Evolutionary conservation across 2,329 filamentous ascomycete species (phyloP).

Genomic region (Geosmithia putterillii): DNA sequence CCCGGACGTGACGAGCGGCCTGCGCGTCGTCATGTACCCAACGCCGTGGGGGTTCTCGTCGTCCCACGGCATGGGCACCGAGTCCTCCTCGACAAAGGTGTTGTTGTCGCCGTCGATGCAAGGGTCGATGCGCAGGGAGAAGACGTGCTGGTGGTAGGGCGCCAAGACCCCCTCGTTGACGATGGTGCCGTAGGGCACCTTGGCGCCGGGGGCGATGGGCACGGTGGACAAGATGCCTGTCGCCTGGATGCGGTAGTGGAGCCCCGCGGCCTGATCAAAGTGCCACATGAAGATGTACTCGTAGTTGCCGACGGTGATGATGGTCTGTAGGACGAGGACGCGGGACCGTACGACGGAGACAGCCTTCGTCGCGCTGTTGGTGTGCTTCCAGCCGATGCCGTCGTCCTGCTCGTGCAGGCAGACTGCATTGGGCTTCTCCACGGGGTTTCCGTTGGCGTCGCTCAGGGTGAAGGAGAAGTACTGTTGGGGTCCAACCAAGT

Average conservation of each 20-base stretch:
- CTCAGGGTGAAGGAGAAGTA: constrained; percentile 22
- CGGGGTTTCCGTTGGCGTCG: constrained; percentile 14
- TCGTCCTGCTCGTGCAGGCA: constrained; percentile 23
- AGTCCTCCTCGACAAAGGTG: constrained; percentile 30
- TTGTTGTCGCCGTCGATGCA: constrained; percentile 48
- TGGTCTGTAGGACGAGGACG: constrained; percentile 46
- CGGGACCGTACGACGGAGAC: constrained; percentile 42
- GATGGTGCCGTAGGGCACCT: constrained; percentile 42
- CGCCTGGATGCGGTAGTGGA: constrained; percentile 19
- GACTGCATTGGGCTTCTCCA: constrained; percentile 19
- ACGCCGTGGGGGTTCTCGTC: constrained; percentile 38
- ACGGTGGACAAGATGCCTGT: constrained; percentile 29
- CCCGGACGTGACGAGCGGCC: constrained; percentile 27
- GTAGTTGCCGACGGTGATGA: constrained; percentile 52
- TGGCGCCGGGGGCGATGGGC: constrained; percentile 37
- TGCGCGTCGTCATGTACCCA: constrained; percentile 27
- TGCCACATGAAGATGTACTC: constrained; percentile 31
- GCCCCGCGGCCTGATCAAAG: constrained; percentile 38
- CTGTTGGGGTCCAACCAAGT: no score
- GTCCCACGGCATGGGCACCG: constrained; percentile 26
- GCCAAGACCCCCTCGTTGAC: constrained; percentile 50
- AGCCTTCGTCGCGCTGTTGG: constrained; percentile 43
- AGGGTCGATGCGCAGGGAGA: constrained; percentile 53
- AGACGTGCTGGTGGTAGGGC: constrained; percentile 58
- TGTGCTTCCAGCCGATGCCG: constrained; percentile 51